Conservation (phyloP, 306 rosid genomes). For the Abrus pulchellus region DNA sequence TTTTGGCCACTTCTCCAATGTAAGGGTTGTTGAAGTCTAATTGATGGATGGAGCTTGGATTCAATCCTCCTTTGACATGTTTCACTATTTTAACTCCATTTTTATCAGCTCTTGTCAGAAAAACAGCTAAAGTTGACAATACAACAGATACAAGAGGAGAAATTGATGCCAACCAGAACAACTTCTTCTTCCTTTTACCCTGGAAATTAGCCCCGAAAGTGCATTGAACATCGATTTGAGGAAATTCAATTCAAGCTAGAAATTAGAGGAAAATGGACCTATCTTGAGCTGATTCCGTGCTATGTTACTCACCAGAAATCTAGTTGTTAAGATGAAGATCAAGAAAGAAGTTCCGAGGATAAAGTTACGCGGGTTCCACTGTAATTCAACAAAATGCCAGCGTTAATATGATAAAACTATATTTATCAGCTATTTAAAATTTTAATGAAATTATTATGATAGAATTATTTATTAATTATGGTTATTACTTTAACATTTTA, state of each 20-base stretch:
- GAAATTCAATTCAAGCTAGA: conserved; percentile 3
- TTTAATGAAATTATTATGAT: background rate
- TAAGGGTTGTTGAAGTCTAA: conserved; percentile 60
- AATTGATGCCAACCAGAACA: conserved; percentile 86
- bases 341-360: conserved; percentile 77
- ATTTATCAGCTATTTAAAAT: background rate
- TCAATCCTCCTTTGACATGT: conserved; percentile 78
- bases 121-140: conserved; percentile 73
- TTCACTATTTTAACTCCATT: conserved; percentile 80
- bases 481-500: background rate
- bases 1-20: conserved; percentile 63
- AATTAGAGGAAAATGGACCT: background rate
- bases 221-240: conserved; percentile 19
- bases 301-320: conserved; percentile 66
- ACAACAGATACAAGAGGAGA: conserved; percentile 78
- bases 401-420: conserved; percentile 15
- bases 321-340: conserved; percentile 66
- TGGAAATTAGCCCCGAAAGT: background rate
- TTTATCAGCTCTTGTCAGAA: conserved; percentile 67
- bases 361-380: conserved; percentile 80
- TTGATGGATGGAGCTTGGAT: conserved; percentile 75
- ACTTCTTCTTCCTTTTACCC: conserved; percentile 71
- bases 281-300: background rate
- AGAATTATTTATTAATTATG: background rate
- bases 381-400: conserved; percentile 43